Evolutionary conservation across 768 basidiomycete species (phyloP).

Genomic region (Russula virescens): DNA sequence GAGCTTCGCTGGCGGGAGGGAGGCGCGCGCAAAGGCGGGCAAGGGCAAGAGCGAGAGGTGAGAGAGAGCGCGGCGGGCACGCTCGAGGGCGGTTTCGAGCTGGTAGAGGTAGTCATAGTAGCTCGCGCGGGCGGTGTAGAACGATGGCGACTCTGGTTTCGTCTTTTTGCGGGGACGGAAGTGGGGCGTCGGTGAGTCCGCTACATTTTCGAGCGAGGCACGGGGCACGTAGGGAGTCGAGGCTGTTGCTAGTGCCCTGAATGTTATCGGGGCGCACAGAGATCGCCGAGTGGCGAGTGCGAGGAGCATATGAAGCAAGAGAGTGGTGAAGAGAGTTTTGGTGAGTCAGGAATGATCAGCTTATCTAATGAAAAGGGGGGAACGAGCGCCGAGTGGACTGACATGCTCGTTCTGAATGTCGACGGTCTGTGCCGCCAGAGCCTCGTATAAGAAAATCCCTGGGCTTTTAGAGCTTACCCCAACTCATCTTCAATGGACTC

Average conservation of each 20-base stretch:
- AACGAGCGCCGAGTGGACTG: not conserved
- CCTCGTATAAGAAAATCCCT: conserved; percentile 76
- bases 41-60: conserved; percentile 70
- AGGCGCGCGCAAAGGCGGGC: conserved; percentile 58
- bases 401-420: conserved; percentile 22
- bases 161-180: conserved; percentile 19
- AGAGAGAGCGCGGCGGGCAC: conserved; percentile 54
- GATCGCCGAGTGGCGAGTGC: conserved; percentile 2
- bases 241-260: conserved; percentile 25
- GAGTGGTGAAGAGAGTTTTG: not conserved
- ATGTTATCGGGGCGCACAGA: not conserved
- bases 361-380: conserved; percentile 17
- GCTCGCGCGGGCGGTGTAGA: conserved; percentile 74
- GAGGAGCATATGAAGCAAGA: not conserved
- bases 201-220: conserved; percentile 27
- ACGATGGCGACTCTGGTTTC: conserved; percentile 63
- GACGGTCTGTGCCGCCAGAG: conserved; percentile 47
- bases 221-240: conserved; percentile 30
- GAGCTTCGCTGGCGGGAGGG: conserved; percentile 51
- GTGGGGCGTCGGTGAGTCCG: conserved; percentile 6
- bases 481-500: conserved; percentile 72
- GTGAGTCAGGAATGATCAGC: not conserved
- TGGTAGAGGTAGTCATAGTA: conserved; percentile 68
- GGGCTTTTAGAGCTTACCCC: conserved; percentile 74
- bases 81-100: conserved; percentile 58